Conservation (phyloP, 345 rosid genomes). For the Eucalyptus pauciflora region DNA sequence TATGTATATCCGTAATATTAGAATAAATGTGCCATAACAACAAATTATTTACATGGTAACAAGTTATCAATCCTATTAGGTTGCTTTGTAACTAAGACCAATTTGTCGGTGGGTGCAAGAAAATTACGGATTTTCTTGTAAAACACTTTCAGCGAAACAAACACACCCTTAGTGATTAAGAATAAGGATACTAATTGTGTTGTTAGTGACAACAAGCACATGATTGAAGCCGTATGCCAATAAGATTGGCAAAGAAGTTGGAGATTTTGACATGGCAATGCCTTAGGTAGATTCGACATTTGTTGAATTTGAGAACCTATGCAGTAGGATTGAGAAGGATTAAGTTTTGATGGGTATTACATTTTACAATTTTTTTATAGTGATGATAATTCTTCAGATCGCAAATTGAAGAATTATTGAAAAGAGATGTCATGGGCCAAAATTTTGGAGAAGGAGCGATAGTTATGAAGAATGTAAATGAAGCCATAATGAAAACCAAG, state of each 20-base stretch:
- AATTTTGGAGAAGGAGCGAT: neutral
- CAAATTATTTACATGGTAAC: too few relatives aligned
- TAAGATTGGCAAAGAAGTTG: neutral
- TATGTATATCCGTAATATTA: too few relatives aligned
- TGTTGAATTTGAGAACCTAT: too few relatives aligned
- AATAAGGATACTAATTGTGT: neutral
- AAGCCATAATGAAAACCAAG: neutral
- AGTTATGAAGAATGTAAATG: neutral
- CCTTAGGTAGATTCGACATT: neutral
- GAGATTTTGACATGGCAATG: neutral
- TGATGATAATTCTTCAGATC: neutral
- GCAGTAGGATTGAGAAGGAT: too few relatives aligned
- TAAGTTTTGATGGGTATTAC: neutral
- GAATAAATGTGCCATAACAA: too few relatives aligned
- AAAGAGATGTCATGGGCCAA: neutral
- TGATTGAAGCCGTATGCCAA: neutral
- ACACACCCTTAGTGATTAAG: neutral
- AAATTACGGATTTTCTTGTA: too few relatives aligned
- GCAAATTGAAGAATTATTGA: neutral
- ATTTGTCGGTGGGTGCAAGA: too few relatives aligned
- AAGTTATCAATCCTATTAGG: too few relatives aligned
- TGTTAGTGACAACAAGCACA: too few relatives aligned
- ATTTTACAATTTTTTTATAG: neutral
- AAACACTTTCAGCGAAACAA: too few relatives aligned
- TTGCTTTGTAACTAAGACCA: too few relatives aligned